phyloP scores from a whole-genome alignment of 116 monocot genomes.

The Iris pallida region DNA sequence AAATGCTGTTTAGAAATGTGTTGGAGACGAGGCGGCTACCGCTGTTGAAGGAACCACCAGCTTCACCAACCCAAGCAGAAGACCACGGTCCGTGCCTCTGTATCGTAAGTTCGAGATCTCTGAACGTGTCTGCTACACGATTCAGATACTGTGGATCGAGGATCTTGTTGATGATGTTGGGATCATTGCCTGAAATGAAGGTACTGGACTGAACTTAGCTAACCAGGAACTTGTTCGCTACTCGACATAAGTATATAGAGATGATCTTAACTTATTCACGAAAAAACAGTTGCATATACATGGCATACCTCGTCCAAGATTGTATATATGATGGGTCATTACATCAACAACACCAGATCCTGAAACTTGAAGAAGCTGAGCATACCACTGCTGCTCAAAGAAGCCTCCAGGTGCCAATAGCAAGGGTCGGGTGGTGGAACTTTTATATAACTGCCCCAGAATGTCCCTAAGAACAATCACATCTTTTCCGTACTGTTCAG shows the following conservation, averaged over 20 bases:
- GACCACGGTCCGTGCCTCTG: constrained; percentile 63
- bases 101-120: constrained; percentile 45
- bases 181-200: constrained; percentile 49
- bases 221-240: no score
- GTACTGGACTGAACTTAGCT: neutral
- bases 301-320: constrained; percentile 67
- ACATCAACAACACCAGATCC: constrained; percentile 52
- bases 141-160: constrained; percentile 40
- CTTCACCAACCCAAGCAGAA: constrained; percentile 84
- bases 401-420: constrained; percentile 87
- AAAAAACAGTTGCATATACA: no score
- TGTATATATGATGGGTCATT: constrained; percentile 85
- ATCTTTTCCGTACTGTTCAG: constrained; percentile 54
- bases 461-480: constrained; percentile 40
- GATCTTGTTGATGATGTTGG: constrained; percentile 36
- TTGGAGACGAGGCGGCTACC: constrained; percentile 60
- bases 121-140: constrained; percentile 40
- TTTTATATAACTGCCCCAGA: constrained; percentile 32
- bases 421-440: constrained; percentile 24
- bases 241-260: no score
- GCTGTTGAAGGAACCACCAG: constrained; percentile 85
- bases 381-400: constrained; percentile 72
- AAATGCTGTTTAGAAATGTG: constrained; percentile 72
- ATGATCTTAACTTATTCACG: no score
- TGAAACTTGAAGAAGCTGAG: constrained; percentile 65